phyloP scores from a whole-genome alignment of 768 basidiomycete genomes.

The Suillus placidus region DNA sequence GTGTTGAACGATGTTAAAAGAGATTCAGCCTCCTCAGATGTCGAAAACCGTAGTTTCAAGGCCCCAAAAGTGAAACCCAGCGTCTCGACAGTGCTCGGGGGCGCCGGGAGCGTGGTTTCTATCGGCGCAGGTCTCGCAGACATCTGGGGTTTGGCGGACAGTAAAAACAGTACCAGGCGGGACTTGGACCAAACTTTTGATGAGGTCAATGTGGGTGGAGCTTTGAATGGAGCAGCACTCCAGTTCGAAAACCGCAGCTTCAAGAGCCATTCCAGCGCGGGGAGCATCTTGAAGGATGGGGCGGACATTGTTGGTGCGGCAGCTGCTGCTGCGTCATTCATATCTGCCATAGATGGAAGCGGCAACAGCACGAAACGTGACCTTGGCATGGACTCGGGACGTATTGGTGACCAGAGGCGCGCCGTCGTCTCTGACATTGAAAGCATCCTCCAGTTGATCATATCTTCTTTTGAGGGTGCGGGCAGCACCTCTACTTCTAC shows the following conservation, averaged over 20 bases:
- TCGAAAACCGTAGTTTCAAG: too few species aligned
- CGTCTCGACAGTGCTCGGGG: too few species aligned
- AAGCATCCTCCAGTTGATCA: not conserved
- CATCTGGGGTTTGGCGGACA: not conserved
- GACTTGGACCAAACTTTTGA: not conserved
- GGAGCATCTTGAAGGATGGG: not conserved
- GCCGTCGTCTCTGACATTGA: not conserved
- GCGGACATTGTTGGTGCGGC: not conserved
- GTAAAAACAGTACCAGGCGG: not conserved
- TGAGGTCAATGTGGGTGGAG: not conserved
- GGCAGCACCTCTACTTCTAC: not conserved
- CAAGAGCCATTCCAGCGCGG: not conserved
- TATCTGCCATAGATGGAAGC: not conserved
- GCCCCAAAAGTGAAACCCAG: not conserved
- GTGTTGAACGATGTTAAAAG: not conserved
- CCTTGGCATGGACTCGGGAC: not conserved
- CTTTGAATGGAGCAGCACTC: not conserved
- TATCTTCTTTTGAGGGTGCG: not conserved
- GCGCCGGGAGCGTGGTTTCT: too few species aligned
- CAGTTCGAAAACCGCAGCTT: not conserved
- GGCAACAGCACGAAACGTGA: not conserved
- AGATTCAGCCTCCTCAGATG: too few species aligned
- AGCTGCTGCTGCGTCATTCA: not conserved
- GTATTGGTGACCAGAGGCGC: not conserved
- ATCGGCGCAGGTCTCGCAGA: too few species aligned